Evolutionary conservation across 257 asterid species (phyloP).

Genomic region (Scutellaria barbata): DNA sequence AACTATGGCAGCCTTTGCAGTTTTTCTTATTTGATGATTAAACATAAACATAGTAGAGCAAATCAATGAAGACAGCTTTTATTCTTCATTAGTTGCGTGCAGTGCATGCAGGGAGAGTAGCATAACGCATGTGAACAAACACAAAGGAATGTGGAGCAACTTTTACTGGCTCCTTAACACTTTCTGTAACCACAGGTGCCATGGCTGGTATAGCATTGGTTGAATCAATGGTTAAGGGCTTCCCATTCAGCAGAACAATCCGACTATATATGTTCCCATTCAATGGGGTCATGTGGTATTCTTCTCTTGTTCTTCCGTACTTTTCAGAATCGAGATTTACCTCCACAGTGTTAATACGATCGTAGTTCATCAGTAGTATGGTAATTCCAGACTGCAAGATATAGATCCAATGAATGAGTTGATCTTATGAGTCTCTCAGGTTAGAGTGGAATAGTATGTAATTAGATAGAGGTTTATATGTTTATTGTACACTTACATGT

Average conservation of each 20-base stretch:
- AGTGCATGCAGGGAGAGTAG: constrained; percentile 52
- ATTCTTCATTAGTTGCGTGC: constrained; percentile 2
- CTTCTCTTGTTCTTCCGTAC: constrained; percentile 47
- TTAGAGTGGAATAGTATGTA: too few species aligned
- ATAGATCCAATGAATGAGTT: too few species aligned
- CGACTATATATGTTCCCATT: constrained; percentile 58
- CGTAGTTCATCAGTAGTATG: constrained; percentile 60
- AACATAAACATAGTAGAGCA: too few species aligned
- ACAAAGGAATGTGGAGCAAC: constrained; percentile 62
- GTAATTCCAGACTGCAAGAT: constrained; percentile 57
- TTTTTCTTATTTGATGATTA: too few species aligned
- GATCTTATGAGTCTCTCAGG: too few species aligned
- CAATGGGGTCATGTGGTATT: constrained; percentile 64
- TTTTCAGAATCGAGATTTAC: constrained; percentile 35
- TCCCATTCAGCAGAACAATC: constrained; percentile 62
- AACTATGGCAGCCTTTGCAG: too few species aligned
- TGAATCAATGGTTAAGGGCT: constrained; percentile 45
- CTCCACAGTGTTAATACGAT: constrained; percentile 42
- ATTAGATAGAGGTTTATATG: too few species aligned
- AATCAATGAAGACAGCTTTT: neutral
- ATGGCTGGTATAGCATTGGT: constrained; percentile 54
- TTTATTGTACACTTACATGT: constrained; percentile 50
- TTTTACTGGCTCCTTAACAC: constrained; percentile 46
- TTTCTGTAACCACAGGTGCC: constrained; percentile 35
- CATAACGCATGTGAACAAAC: constrained; percentile 54